Base-by-base conservation (phyloP, 805 yeast species). In the Candida maris region DNA sequence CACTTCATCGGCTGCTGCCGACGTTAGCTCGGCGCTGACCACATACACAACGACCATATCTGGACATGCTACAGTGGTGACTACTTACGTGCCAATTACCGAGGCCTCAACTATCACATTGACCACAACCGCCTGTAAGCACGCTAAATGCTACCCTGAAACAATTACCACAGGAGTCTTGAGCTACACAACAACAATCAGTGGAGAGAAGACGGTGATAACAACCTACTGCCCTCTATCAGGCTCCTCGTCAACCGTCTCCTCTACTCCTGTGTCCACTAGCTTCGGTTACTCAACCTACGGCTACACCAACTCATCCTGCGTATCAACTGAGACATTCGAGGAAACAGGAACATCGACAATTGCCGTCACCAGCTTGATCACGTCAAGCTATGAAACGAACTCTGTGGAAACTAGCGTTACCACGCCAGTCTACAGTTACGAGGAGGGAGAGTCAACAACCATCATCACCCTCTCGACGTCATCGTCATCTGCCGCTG, bases 211-310 rank as follows among this genome's bases (percentile, higher is more conserved):
- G 32, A 64, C 70, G 17, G 56, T 61, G 25, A 54, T 57, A 55
- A 64, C 73, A 39, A 66, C 73, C 18, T 61, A 56, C 56, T 61
- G 67, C 45, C 66, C 48, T 30, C 18, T 41, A n/a, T 32, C 46
- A 2, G 41, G 37, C 19, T n/a, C 35, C 13, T 14, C 35, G 18
- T 14, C 34, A 21, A 31, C 26, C 36, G 20, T 26, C 27, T 19
- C 34, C 20, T n/a, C 9, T 36, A 26, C 31, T 12, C 23, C 28
- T 9, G 26, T 44, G 15, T n/a, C 26, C 16, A 29, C 34, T 23
- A 5, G 27, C 8, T n/a, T 14, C 16, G 10, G 8, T 14, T 10
- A 9, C 16, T 14, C 29, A 10, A 9, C 9, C 16, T 8, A 8
- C 13, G 8, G 16, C 8, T 12, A 14, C 29, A 26, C 16, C 12